Conservation (phyloP, 768 basidiomycete genomes). For the Auricularia cornea region DNA sequence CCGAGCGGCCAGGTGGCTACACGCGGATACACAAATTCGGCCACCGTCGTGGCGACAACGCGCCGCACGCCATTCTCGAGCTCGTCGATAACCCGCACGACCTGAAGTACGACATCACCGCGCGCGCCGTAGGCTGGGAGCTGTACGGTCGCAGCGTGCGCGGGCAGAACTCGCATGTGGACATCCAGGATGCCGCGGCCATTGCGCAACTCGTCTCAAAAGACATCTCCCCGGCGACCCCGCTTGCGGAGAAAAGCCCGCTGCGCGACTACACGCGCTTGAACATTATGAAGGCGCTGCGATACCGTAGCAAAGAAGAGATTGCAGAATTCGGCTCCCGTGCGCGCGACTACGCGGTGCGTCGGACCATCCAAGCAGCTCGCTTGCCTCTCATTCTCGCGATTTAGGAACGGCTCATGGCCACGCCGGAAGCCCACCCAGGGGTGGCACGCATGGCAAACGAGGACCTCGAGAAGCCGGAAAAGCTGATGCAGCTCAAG, state of each 20-base stretch:
- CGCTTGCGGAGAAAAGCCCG: neutral
- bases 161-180: conserved; percentile 1
- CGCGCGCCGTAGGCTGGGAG: conserved; percentile 83
- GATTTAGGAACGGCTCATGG: neutral
- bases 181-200: neutral
- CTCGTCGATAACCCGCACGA: conserved; percentile 93
- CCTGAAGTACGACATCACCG: conserved; percentile 79
- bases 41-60: conserved; percentile 86
- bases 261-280: conserved; percentile 10
- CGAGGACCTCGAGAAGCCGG: neutral
- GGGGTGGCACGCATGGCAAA: neutral
- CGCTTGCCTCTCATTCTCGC: neutral
- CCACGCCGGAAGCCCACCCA: neutral
- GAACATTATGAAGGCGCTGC: conserved; percentile 15
- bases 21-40: conserved; percentile 90
- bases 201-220: neutral
- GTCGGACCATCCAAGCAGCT: no score
- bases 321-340: neutral
- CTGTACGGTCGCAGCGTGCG: conserved; percentile 22
- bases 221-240: neutral
- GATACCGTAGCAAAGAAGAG: conserved; percentile 5
- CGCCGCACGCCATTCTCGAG: conserved; percentile 84
- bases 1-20: conserved; percentile 81
- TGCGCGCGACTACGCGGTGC: conserved; percentile 1
- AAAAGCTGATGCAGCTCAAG: neutral